Base-by-base conservation (phyloP, 2,329 filamentous ascomycete genomes). In the Sporothrix dimorphospora region DNA sequence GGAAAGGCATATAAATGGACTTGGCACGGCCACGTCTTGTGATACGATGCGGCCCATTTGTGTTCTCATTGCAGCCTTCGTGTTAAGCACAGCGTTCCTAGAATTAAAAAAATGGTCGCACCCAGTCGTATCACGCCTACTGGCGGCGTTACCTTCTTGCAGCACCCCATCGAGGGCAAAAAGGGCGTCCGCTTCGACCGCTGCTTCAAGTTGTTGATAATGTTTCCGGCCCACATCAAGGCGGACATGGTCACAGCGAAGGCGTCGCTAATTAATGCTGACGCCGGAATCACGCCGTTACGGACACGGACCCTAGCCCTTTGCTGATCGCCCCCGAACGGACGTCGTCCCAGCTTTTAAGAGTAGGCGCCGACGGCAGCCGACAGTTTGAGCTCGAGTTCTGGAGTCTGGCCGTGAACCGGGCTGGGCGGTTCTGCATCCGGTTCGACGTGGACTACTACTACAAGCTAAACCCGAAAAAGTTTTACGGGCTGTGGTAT, bases 221-320 rank as follows among this genome's bases (percentile, higher is more conserved):
- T 11, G 9, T 65, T 65, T 11, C 61, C 61, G 12, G 61, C 61
- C 1, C 57, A 65, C 40, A 47, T 65, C 14, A 30, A 65, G 47
- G 65, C 65, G 19, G 65, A 68, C 30, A 68, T 68, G 65, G 65
- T 68, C 8, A 68, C 65, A 19, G 65, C 65, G 11, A 40, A 34
- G 45, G 65, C 65, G 8, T 24, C 24, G 19, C 47, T 68, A 9
- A 21, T 24, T 19, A 51, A 40, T 19, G 65, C 47, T 1, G 45
- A 53, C 12, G 40, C 61, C 11, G 40, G n/a, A n/a, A 61, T 61
- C 4, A 61, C 34, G 2, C 30, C 30, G 4, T 47, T 19, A 11
- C 16, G 40, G 61, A 47, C 24, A 21, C n/a, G 9, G 12, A 38
- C 45, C 30, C 47, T 19, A 47, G 8, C 4, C 65, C 65, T 6